These are phyloP conservation scores for Thraustochytrium striatum DNA, from an alignment of 352 stramenopile species.

Conservation along the genomic window DNA sequence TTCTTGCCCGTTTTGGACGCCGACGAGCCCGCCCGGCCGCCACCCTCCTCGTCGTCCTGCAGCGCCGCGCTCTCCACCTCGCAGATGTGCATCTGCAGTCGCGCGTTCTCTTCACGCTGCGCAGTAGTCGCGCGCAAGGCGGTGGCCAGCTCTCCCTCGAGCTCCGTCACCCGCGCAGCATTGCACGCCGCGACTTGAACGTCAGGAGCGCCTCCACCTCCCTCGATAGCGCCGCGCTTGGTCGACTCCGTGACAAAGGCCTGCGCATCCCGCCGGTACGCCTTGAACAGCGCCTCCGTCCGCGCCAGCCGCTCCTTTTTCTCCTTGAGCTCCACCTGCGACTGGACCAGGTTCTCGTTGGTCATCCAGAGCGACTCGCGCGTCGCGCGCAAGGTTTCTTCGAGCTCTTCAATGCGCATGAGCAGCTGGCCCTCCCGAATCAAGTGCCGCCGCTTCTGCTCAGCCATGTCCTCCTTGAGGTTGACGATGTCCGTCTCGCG, in stretches of 20 bases:
- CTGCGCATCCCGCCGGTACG: background rate
- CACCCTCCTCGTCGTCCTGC: background rate
- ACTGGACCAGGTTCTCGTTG: background rate
- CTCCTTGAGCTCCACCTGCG: background rate
- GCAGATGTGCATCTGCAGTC: background rate
- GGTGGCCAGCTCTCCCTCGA: background rate
- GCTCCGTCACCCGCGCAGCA: background rate
- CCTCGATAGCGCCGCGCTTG: background rate
- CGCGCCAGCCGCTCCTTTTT: background rate
- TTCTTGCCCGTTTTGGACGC: background rate
- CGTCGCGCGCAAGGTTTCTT: background rate
- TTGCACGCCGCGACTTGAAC: background rate
- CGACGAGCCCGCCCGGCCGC: background rate
- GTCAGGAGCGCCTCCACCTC: background rate
- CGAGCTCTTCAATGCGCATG: constrained; percentile 25
- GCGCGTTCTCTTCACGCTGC: background rate
- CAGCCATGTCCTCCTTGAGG: background rate
- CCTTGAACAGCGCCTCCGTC: background rate
- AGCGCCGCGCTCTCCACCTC: background rate
- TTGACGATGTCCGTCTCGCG: constrained; percentile 12
- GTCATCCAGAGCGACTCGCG: background rate
- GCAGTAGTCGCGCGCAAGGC: background rate
- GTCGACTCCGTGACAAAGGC: background rate
- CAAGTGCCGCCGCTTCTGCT: background rate
- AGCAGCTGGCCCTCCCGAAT: constrained; percentile 20